phyloP scores from a whole-genome alignment of 352 stramenopile species.

The Phytophthora multivora region DNA sequence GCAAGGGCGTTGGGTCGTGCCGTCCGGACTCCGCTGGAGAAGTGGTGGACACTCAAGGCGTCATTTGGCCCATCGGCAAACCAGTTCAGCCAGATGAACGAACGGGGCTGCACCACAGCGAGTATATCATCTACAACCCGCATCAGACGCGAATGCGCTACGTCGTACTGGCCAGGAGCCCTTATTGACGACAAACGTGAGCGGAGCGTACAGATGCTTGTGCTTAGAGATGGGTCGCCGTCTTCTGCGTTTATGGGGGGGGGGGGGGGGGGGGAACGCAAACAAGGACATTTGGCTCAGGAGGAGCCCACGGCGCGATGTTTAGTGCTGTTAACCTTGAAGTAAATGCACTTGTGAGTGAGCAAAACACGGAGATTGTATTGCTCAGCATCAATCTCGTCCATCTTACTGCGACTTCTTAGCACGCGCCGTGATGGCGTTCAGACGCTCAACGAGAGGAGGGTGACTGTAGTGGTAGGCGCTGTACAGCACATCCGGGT shows the following conservation, averaged over 20 bases:
- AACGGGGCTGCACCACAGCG: slow-evolving; percentile 70
- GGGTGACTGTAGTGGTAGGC: slow-evolving; percentile 98
- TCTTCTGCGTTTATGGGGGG: slow-evolving; percentile 9
- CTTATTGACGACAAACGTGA: slow-evolving; percentile 34
- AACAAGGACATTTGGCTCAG: slow-evolving; percentile 15
- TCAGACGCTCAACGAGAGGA: slow-evolving; percentile 95
- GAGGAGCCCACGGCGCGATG: slow-evolving; percentile 14
- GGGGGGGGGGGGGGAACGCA: no score
- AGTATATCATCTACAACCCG: slow-evolving; percentile 89
- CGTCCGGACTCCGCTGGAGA: slow-evolving; percentile 56
- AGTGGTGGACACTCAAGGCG: slow-evolving; percentile 56
- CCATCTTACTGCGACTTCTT: slow-evolving; percentile 63
- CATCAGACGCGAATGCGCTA: slow-evolving; percentile 84
- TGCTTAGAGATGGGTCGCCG: slow-evolving; percentile 30
- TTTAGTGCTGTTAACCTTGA: slow-evolving; percentile 21
- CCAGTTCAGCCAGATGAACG: slow-evolving; percentile 54
- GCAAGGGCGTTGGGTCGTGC: slow-evolving; percentile 70
- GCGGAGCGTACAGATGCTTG: slow-evolving; percentile 17
- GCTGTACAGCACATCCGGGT: slow-evolving; percentile 94
- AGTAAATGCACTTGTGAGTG: slow-evolving; percentile 32
- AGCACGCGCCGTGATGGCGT: slow-evolving; percentile 81
- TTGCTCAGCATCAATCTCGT: not conserved
- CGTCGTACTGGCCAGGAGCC: slow-evolving; percentile 62
- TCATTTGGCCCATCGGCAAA: slow-evolving; percentile 72
- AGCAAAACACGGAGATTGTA: not conserved